Percentiles rank a stretch among this genome's conserved stretches.
phyloP scores from a whole-genome alignment of 768 basidiomycete species.

The Hericium coralloides region DNA sequence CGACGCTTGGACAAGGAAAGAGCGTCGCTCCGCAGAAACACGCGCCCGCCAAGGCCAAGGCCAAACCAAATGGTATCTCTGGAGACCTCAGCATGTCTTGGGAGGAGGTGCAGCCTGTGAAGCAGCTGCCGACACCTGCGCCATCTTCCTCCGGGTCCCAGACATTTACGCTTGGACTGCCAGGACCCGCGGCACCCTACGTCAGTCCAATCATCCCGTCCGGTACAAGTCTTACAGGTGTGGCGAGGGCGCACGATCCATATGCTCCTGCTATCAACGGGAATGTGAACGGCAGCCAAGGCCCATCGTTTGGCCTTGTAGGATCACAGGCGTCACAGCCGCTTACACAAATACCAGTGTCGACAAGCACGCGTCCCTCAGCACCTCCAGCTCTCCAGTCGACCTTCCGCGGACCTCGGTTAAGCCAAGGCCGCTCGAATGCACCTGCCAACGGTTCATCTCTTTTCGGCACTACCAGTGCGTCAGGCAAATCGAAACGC shows the following conservation, averaged over 20 bases:
- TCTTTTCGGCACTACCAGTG: not conserved
- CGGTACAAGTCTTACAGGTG: not conserved
- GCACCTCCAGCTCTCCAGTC: not conserved
- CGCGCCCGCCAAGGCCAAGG: conserved; percentile 7
- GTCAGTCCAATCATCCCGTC: not conserved
- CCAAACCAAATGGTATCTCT: not conserved
- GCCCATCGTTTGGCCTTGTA: not conserved
- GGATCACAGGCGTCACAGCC: not conserved
- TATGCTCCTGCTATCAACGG: not conserved
- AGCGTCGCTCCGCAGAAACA: conserved; percentile 5
- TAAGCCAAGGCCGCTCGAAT: not conserved
- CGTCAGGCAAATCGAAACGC: not conserved
- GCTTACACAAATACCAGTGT: not conserved
- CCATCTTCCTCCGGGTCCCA: not conserved
- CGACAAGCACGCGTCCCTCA: not conserved
- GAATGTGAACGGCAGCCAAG: not conserved
- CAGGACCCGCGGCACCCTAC: too few species aligned
- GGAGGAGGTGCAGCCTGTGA: conserved; percentile 35
- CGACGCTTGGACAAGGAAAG: conserved; percentile 1
- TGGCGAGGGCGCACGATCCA: not conserved
- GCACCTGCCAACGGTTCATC: not conserved
- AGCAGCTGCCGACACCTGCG: conserved; percentile 18
- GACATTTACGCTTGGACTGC: conserved; percentile 6
- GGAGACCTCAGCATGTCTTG: conserved; percentile 47
- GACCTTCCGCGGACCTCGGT: not conserved